Evolutionary conservation across 345 rosid genomes (phyloP), one percentile per base, ranked within the genome.

Genomic region (Fremontodendron californicum): DNA sequence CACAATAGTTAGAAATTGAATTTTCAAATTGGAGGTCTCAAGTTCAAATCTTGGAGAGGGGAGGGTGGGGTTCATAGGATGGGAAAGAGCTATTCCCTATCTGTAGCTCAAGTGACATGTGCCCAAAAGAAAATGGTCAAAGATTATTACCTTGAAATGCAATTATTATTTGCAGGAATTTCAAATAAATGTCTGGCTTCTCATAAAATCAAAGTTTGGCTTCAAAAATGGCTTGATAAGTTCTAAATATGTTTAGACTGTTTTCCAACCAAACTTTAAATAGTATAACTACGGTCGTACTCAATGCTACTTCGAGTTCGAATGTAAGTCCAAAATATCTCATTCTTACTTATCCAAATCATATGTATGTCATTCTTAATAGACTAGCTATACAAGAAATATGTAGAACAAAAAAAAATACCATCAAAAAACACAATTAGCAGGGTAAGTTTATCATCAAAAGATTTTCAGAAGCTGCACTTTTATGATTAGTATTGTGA

Each of bases 151-250:
- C 74, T 29, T 16, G 19, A 16, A 46, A 70, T 15, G 21, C 25
- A n/a, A n/a, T n/a, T n/a, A n/a, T n/a, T n/a, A n/a, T n/a, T n/a
- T n/a, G n/a, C n/a, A n/a, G n/a, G n/a, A n/a, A n/a, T n/a, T n/a
- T n/a, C n/a, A n/a, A n/a, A n/a, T n/a, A n/a, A n/a, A n/a, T n/a
- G n/a, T n/a, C n/a, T 71, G 61, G 60, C 23, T 70, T 49, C 43
- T 33, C 21, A 9, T 48, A 71, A 71, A 18, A 21, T 49, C 25
- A 51, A 49, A 49, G 10, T 71, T 27, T 11, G 21, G 6, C 40
- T 51, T 19, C 60, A 29, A 18, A 71, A 71, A 70, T 27, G 74
- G 60, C 60, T 31, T 48, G 43, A 31, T 71, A 71, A 48, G 43
- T 71, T 71, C 60, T 49, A 49, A 10, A 49, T 49, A 49, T 31